A percentile compares a stretch with the other conserved stretches of the same genome.
phyloP scores from a whole-genome alignment of 345 rosid genomes.

The Heritiera littoralis region DNA sequence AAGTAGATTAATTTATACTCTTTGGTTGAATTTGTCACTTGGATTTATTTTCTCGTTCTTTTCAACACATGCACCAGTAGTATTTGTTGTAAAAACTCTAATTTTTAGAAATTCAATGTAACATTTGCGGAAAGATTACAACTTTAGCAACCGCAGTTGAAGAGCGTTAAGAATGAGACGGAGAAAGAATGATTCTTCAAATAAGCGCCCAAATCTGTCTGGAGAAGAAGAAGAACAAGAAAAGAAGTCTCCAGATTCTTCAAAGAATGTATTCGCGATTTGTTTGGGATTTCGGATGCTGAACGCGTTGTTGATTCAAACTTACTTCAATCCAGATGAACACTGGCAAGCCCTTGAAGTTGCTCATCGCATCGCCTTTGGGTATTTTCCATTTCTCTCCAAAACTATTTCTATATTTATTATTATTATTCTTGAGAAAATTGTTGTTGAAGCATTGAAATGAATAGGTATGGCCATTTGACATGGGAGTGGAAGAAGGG shows the following conservation, averaged over 20 bases:
- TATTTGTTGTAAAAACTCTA: no score
- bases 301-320: constrained; percentile 72
- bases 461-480: constrained; percentile 79
- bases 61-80: no score
- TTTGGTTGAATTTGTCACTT: no score
- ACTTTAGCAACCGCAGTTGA: background rate
- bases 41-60: no score
- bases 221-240: constrained; percentile 13
- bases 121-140: background rate
- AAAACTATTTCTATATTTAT: background rate
- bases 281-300: constrained; percentile 60
- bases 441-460: constrained; percentile 5
- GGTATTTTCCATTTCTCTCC: constrained; percentile 40
- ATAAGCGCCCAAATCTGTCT: background rate
- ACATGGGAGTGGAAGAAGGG: constrained; percentile 97
- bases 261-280: constrained; percentile 41
- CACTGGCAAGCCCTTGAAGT: constrained; percentile 97
- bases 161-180: constrained; percentile 33
- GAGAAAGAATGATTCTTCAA: constrained; percentile 19
- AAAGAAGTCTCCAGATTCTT: constrained; percentile 24
- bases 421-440: background rate
- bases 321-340: constrained; percentile 92
- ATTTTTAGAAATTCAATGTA: background rate
- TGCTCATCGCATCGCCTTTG: constrained; percentile 70
- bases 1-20: no score